Conservation (phyloP, 371 early-diverging fungal species). For the Mortierella sp. region DNA sequence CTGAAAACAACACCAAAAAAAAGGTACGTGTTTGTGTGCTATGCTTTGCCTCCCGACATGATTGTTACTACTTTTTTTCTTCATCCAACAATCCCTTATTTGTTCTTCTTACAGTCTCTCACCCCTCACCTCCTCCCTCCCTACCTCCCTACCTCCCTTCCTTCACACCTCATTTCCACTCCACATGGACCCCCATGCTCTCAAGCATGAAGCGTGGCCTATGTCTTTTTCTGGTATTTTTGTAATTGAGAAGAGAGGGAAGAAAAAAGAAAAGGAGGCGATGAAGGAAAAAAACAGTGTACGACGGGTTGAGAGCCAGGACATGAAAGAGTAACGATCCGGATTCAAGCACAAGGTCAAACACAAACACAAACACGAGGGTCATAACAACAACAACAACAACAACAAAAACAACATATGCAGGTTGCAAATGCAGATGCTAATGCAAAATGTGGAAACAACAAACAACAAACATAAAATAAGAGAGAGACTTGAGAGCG, state of each 20-base stretch:
- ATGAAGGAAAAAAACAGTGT: not conserved
- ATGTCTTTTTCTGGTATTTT: no score
- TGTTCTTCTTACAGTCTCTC: not conserved
- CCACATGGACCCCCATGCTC: no score
- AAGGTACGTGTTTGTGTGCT: slow-evolving; percentile 2
- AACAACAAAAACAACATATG: not conserved
- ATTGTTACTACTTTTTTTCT: not conserved
- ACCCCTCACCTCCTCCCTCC: not conserved
- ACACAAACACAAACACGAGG: not conserved
- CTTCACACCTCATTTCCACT: no score
- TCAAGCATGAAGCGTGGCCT: no score
- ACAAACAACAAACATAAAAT: slow-evolving; percentile 2
- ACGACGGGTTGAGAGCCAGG: no score
- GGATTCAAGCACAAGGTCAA: not conserved
- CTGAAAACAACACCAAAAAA: not conserved
- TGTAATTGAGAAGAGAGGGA: not conserved
- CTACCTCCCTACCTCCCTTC: not conserved
- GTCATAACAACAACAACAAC: not conserved
- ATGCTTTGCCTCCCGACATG: not conserved
- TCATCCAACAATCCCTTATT: no score
- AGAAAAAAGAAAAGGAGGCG: not conserved
- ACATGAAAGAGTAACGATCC: not conserved
- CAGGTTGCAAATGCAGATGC: not conserved
- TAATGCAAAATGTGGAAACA: not conserved
- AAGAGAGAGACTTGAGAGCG: not conserved